Percentiles rank a stretch among this genome's conserved stretches.
Conservation (phyloP, 768 basidiomycete genomes). For the Boletales sp. region DNA sequence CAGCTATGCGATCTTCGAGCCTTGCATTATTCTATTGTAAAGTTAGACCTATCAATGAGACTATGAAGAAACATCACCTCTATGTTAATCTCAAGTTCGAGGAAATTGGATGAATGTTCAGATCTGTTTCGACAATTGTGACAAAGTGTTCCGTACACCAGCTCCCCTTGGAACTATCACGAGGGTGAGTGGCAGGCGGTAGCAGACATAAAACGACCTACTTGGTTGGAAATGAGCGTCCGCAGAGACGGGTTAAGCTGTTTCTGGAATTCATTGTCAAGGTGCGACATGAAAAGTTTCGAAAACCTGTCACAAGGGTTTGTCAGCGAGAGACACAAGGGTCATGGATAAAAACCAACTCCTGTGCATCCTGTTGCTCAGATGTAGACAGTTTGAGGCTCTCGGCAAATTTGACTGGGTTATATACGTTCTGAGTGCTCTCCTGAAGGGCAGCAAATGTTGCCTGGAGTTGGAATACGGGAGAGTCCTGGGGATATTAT, state of each 20-base stretch:
- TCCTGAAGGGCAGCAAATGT: constrained; percentile 86
- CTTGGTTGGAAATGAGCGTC: constrained; percentile 73
- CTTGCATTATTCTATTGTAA: constrained; percentile 57
- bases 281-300: constrained; percentile 88
- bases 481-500: constrained; percentile 54
- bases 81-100: constrained; percentile 86
- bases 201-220: constrained; percentile 23
- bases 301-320: constrained; percentile 61
- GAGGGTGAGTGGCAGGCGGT: constrained; percentile 1
- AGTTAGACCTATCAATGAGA: not conserved
- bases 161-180: constrained; percentile 79
- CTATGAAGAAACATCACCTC: constrained; percentile 41
- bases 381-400: constrained; percentile 75
- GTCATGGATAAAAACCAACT: constrained; percentile 47
- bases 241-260: constrained; percentile 61
- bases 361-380: constrained; percentile 96
- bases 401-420: constrained; percentile 82
- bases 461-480: constrained; percentile 73
- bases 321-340: constrained; percentile 4
- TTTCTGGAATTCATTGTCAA: constrained; percentile 84
- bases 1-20: constrained; percentile 70
- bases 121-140: constrained; percentile 63
- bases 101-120: constrained; percentile 67
- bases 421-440: constrained; percentile 65
- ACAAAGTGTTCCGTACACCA: constrained; percentile 80